Evolutionary conservation across 179 eudicot species (phyloP).

Genomic region (Spinacia oleracea): DNA sequence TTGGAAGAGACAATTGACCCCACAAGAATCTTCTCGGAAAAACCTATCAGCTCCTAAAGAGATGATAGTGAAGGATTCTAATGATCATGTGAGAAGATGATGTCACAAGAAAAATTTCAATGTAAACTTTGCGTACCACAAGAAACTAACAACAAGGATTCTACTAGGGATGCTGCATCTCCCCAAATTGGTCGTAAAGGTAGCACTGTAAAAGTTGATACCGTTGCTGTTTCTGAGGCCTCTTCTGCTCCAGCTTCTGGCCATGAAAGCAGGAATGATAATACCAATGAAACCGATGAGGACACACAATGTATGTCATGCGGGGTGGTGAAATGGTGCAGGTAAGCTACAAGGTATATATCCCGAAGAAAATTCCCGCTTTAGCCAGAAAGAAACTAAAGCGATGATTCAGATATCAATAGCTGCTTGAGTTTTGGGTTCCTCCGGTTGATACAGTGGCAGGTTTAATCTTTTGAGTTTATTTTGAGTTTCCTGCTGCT

Average conservation of each 20-base stretch:
- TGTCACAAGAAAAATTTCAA: neutral
- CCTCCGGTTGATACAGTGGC: neutral
- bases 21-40: conserved; percentile 14
- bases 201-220: conserved; percentile 21
- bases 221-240: conserved; percentile 30
- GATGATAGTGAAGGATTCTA: conserved; percentile 1
- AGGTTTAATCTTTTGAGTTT: neutral
- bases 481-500: neutral
- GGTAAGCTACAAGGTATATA: conserved; percentile 94
- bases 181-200: conserved; percentile 14
- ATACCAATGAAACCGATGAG: conserved; percentile 47
- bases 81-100: conserved; percentile 7
- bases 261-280: conserved; percentile 39
- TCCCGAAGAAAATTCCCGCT: conserved; percentile 81
- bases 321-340: conserved; percentile 92
- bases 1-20: conserved; percentile 26
- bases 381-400: conserved; percentile 77
- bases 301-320: conserved; percentile 77
- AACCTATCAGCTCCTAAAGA: conserved; percentile 15
- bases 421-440: neutral
- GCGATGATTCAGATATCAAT: conserved; percentile 42
- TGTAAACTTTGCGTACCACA: conserved; percentile 11
- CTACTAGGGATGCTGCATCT: conserved; percentile 21
- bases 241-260: conserved; percentile 29
- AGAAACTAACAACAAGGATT: conserved; percentile 11